Evolutionary conservation across 768 basidiomycete genomes (phyloP).

Genomic region (Cystofilobasidium capitatum): DNA sequence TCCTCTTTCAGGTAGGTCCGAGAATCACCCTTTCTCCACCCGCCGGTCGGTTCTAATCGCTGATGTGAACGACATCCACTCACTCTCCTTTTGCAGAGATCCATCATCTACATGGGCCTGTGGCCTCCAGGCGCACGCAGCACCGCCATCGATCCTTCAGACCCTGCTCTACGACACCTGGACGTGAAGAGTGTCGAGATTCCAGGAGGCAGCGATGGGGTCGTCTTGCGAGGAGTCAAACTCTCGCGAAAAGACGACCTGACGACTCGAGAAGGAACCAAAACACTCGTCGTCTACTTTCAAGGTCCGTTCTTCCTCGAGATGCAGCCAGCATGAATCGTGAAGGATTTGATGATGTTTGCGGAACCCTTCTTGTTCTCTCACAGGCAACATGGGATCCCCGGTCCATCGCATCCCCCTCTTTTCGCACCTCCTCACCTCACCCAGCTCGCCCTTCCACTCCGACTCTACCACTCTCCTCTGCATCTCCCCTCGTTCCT

Average conservation of each 20-base stretch:
- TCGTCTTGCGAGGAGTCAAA: slow-evolving; percentile 34
- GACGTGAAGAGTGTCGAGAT: slow-evolving; percentile 36
- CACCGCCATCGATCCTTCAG: background rate
- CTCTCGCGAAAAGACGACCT: background rate
- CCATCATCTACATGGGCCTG: slow-evolving; percentile 50
- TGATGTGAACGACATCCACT: too few relatives aligned
- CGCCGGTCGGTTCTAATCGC: too few relatives aligned
- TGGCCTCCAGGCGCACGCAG: slow-evolving; percentile 43
- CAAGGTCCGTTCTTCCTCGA: slow-evolving; percentile 38
- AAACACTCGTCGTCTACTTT: slow-evolving; percentile 40
- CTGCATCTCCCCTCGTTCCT: slow-evolving; percentile 47
- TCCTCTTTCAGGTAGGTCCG: slow-evolving; percentile 46
- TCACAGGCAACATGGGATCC: slow-evolving; percentile 48
- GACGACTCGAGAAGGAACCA: too few relatives aligned
- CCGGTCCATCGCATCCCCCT: slow-evolving; percentile 46
- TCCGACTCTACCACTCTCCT: slow-evolving; percentile 34
- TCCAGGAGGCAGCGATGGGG: slow-evolving; percentile 26
- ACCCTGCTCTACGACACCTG: slow-evolving; percentile 30
- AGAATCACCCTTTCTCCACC: too few relatives aligned
- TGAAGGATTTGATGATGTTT: background rate
- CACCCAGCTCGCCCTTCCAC: slow-evolving; percentile 9
- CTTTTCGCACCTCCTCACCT: slow-evolving; percentile 38
- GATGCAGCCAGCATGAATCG: too few relatives aligned
- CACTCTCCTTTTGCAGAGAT: slow-evolving; percentile 32
- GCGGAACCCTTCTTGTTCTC: background rate